Evolutionary conservation across 2,329 filamentous ascomycete genomes (phyloP).

Genomic region (Bertia moriformis): DNA sequence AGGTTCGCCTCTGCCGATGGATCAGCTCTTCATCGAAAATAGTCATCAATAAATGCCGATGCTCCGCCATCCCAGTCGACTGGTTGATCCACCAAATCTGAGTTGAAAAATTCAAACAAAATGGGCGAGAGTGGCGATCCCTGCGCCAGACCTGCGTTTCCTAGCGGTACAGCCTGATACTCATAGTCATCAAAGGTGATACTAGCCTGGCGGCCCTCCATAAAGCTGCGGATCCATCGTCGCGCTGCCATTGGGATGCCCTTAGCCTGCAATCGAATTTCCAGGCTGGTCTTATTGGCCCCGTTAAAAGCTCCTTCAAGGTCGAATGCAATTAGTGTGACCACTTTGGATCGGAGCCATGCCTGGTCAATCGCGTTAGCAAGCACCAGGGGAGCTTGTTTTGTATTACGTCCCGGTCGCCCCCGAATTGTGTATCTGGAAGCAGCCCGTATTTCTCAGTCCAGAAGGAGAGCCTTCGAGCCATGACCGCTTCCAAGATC

Average conservation of each 20-base stretch:
- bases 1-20: conserved; percentile 9
- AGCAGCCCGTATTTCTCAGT: neutral
- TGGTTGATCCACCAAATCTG: neutral
- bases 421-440: neutral
- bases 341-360: neutral
- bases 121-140: neutral
- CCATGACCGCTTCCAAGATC: neutral
- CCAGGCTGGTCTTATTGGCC: neutral
- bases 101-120: neutral
- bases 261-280: neutral
- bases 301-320: neutral
- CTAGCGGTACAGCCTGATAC: neutral
- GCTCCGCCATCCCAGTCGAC: neutral
- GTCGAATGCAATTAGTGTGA: neutral
- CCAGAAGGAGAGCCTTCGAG: neutral
- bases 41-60: neutral
- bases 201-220: neutral
- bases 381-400: neutral
- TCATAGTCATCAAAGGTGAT: neutral
- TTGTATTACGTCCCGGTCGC: neutral
- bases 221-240: neutral
- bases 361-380: neutral
- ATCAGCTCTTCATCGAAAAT: conserved; percentile 6
- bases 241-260: neutral
- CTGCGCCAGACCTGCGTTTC: neutral